These are phyloP conservation scores for Favolaschia claudopus DNA, from an alignment of 768 basidiomycete species.

Conservation along the genomic window DNA sequence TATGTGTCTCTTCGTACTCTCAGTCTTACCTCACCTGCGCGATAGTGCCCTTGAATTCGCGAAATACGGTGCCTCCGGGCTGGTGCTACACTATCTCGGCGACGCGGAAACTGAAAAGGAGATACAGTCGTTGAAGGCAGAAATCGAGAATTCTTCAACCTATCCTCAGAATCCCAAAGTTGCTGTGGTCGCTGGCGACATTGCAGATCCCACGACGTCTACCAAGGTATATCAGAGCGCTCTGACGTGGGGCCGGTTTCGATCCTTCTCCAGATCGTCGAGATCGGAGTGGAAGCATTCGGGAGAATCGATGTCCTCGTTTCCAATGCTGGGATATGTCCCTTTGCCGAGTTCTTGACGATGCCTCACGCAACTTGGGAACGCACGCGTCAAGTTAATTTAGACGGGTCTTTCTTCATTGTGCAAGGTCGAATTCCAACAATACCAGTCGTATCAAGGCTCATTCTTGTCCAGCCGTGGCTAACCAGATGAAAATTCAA, in stretches of 20 bases:
- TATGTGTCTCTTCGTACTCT: slow-evolving; percentile 23
- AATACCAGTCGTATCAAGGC: not conserved
- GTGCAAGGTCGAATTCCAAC: slow-evolving; percentile 55
- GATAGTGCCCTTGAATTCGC: slow-evolving; percentile 66
- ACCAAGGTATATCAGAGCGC: slow-evolving; percentile 47
- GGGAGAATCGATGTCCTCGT: slow-evolving; percentile 65
- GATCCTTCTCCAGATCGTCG: slow-evolving; percentile 60
- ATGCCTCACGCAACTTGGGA: slow-evolving; percentile 72
- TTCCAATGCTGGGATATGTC: slow-evolving; percentile 71
- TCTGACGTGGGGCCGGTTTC: not conserved
- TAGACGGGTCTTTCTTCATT: slow-evolving; percentile 79
- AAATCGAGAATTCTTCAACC: slow-evolving; percentile 46
- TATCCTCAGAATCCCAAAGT: slow-evolving; percentile 42
- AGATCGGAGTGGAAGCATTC: slow-evolving; percentile 64
- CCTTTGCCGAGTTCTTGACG: slow-evolving; percentile 76
- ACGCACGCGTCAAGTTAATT: slow-evolving; percentile 71
- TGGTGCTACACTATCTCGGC: slow-evolving; percentile 75
- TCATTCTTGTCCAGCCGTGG: slow-evolving; percentile 55
- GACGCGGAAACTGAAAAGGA: slow-evolving; percentile 61
- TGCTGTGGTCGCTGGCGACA: slow-evolving; percentile 69
- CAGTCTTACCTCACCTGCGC: not conserved
- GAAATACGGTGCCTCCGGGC: slow-evolving; percentile 66
- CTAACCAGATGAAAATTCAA: slow-evolving; percentile 77
- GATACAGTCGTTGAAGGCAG: slow-evolving; percentile 50
- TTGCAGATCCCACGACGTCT: slow-evolving; percentile 63